Conservation (phyloP, 2,329 filamentous ascomycete genomes). For the Ceratocystis smalleyi region DNA sequence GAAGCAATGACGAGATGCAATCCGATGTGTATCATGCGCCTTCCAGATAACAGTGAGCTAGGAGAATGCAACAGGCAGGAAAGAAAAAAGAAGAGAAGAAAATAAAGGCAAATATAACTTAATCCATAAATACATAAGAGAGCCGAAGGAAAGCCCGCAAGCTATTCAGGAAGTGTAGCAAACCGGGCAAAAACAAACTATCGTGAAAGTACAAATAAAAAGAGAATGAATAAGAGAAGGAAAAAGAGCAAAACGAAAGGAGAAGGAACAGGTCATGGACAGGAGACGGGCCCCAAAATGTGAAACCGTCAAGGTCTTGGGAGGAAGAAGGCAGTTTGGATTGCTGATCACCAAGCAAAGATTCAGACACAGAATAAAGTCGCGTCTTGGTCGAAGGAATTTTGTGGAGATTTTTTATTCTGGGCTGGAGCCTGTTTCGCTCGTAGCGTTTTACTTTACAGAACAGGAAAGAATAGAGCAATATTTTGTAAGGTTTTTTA, state of each 20-base stretch:
- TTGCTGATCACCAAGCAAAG: neutral
- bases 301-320: slow-evolving; percentile 5
- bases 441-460: too few relatives aligned
- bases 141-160: too few relatives aligned
- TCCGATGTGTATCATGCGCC: too few relatives aligned
- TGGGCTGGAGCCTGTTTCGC: neutral
- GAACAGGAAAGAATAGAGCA: too few relatives aligned
- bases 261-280: neutral
- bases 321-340: neutral
- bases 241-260: neutral
- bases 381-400: neutral
- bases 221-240: neutral
- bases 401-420: neutral
- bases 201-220: neutral
- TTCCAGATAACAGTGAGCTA: neutral
- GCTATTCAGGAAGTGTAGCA: neutral
- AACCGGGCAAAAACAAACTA: neutral
- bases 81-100: neutral
- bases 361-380: neutral
- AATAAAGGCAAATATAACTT: neutral
- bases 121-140: neutral
- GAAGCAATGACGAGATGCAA: too few relatives aligned
- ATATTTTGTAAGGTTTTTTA: too few relatives aligned
- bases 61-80: neutral
- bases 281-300: slow-evolving; percentile 2